Percentiles rank a stretch among this genome's conserved stretches.
Evolutionary conservation across 2,329 filamentous ascomycete genomes (phyloP).

Genomic region (Diaporthe vaccinii): DNA sequence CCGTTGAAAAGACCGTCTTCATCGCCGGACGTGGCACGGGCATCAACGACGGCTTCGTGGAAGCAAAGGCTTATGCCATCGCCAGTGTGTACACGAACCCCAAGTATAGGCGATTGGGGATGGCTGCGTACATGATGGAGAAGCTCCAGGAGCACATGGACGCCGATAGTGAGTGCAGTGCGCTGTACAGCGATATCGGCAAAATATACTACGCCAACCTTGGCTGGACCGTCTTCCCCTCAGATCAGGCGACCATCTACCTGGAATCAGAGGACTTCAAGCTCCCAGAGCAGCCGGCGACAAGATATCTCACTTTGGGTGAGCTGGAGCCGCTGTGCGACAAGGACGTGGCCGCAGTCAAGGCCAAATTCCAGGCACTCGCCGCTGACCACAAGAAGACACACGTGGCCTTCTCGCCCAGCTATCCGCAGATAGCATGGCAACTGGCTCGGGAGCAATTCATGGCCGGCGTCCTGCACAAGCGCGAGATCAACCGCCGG

Average conservation of each 20-base stretch:
- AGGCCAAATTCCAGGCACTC: constrained; percentile 43
- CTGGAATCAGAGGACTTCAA: constrained; percentile 44
- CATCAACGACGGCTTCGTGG: constrained; percentile 43
- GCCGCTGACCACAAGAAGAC: constrained; percentile 46
- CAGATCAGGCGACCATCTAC: constrained; percentile 50
- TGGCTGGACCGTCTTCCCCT: constrained; percentile 52
- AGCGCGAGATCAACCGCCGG: constrained; percentile 39
- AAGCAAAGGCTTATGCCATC: constrained; percentile 50
- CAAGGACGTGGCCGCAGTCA: constrained; percentile 46
- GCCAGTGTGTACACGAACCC: constrained; percentile 54
- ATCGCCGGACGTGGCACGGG: constrained; percentile 44
- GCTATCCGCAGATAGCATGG: constrained; percentile 48
- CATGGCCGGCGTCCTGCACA: constrained; percentile 45
- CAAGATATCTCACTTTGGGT: constrained; percentile 44
- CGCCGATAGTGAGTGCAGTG: constrained; percentile 50
- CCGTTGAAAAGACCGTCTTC: constrained; percentile 46
- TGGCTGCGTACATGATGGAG: constrained; percentile 53
- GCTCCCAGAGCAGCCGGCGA: constrained; percentile 42
- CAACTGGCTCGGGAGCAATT: constrained; percentile 51
- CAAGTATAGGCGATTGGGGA: constrained; percentile 50
- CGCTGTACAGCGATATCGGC: constrained; percentile 53
- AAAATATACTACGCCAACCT: constrained; percentile 51
- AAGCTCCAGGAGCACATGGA: constrained; percentile 53
- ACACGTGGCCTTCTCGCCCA: constrained; percentile 52
- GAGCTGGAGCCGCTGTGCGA: constrained; percentile 47